Base-by-base conservation (phyloP, 441 rosid species). In the Gossypium davidsonii region DNA sequence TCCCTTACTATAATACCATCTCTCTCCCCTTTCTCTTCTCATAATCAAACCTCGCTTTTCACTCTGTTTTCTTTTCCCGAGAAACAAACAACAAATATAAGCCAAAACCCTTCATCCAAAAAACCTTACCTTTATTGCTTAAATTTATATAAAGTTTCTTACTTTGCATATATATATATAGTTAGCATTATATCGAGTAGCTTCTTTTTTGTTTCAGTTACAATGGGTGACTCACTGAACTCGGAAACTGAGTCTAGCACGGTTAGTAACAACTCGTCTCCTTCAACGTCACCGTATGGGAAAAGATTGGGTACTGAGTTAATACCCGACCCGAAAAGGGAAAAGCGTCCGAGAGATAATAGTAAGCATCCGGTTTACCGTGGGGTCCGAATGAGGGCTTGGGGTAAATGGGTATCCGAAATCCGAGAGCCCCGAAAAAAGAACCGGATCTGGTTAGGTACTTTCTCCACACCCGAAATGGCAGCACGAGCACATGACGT, bases 361-460 rank as follows among this genome's bases (percentile, higher is more conserved):
- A 70, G 73, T 52, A 85, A 66, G 56, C 76, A 73, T 44, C 71
- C 71, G 37, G 76, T 64, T 6, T 73, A 64, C 76, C 76, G 76
- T 4, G 76, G 76, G 64, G 76, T 73, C 5, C 71, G 76, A 65
- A 73, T 73, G 76, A 63, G 76, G 76, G 25, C 71, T 4, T 73
- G 76, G 76, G 76, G 76, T 0, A 73, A 64, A 73, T 73, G 76
- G 76, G 76, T 73, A 55, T 73, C 76, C 14, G 76, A 73, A 73
- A 73, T 73, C 65, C 71, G 76, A 8, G 76, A 73, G 71, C 76
- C 76, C 25, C 55, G 76, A 53, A 73, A 73, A 63, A 73, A 73
- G 76, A 73, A 42, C 53, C 63, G 76, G 71, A 73, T 73, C 64
- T 73, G 76, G 76, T 55, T 73, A 56, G 76, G 76, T 1, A 73